A percentile compares a stretch with the other conserved stretches of the same genome.
Conservation (phyloP, 176 grass and related monocot species). For the Ampelocalamus luodianensis region DNA sequence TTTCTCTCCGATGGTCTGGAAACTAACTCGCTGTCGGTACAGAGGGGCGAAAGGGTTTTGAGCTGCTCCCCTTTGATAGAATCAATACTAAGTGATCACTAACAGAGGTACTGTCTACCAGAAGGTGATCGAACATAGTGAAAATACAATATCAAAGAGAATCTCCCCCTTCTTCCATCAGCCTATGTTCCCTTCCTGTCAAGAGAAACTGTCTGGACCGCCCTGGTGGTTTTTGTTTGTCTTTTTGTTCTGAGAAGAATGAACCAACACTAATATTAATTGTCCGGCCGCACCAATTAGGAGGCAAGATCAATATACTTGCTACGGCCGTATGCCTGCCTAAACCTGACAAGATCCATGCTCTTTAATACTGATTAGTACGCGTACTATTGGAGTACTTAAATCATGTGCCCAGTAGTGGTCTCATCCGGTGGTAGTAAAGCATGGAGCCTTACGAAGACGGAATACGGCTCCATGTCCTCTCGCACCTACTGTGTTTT, state of each 20-base stretch:
- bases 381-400: background rate
- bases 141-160: background rate
- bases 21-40: conserved; percentile 38
- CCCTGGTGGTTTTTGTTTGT: conserved; percentile 33
- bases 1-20: conserved; percentile 3
- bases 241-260: conserved; percentile 31
- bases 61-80: conserved; percentile 30
- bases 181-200: background rate
- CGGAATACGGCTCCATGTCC: background rate
- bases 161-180: background rate
- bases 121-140: conserved; percentile 14
- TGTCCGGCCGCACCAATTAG: conserved; percentile 15
- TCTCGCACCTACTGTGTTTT: conserved; percentile 10
- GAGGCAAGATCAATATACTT: background rate
- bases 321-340: conserved; percentile 9
- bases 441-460: background rate
- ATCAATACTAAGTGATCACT: conserved; percentile 18
- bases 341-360: conserved; percentile 12
- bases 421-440: background rate
- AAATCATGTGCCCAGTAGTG: background rate
- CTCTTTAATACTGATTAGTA: background rate
- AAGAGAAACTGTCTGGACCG: background rate
- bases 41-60: background rate
- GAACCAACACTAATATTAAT: background rate
- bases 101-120: conserved; percentile 8